Conservation (phyloP, 2,329 filamentous ascomycete species). For the Cryphonectria japonica region DNA sequence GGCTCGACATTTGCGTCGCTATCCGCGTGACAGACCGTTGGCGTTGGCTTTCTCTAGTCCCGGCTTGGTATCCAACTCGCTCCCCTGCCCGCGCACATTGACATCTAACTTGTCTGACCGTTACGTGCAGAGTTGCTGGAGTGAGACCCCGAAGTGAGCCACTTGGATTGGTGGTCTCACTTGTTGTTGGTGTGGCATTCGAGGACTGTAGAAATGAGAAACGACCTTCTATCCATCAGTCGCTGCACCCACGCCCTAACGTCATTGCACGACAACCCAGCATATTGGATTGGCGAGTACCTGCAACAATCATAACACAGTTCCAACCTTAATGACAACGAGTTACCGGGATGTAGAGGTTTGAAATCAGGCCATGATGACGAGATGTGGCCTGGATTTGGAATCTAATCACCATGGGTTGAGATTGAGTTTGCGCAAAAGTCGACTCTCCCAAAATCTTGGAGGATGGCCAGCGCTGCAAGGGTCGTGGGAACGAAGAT, state of each 20-base stretch:
- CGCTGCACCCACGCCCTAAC: background rate
- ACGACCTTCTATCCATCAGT: background rate
- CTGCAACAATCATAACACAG: background rate
- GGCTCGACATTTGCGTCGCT: slow-evolving; percentile 17
- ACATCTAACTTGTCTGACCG: background rate
- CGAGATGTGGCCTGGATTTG: background rate
- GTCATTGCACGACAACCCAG: background rate
- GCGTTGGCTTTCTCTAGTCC: slow-evolving; percentile 9
- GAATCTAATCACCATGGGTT: background rate
- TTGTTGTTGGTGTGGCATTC: background rate
- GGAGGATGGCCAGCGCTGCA: background rate
- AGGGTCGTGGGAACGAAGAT: background rate
- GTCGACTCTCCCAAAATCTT: background rate
- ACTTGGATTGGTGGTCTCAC: background rate
- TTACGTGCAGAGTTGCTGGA: background rate
- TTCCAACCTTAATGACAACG: background rate
- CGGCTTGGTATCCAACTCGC: slow-evolving; percentile 15
- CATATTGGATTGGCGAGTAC: background rate
- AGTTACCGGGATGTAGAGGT: slow-evolving; percentile 13
- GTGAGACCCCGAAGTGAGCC: background rate
- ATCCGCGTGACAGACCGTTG: slow-evolving; percentile 10
- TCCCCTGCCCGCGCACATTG: slow-evolving; percentile 4
- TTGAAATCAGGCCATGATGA: slow-evolving; percentile 25
- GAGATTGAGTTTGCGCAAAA: background rate
- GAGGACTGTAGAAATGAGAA: background rate